A percentile compares a stretch with the other conserved stretches of the same genome.
Conservation (phyloP, 140 eudicot genomes). For the Flaveria floridana region DNA sequence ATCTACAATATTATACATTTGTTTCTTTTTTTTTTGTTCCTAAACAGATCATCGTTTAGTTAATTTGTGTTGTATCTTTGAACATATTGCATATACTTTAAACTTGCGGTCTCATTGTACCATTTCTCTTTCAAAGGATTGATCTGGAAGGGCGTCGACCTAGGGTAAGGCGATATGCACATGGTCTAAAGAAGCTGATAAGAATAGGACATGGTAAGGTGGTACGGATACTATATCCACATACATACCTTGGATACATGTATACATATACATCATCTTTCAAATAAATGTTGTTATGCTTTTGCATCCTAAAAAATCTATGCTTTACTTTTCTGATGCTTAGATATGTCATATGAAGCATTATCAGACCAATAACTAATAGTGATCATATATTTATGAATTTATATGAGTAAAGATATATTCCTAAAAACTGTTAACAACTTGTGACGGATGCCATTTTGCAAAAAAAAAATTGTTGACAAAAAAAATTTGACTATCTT, state of each 20-base stretch:
- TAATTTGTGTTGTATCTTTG: constrained; percentile 1
- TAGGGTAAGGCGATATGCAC: constrained; percentile 80
- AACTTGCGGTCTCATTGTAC: constrained; percentile 11
- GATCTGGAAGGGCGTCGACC: constrained; percentile 89
- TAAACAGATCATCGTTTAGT: neutral
- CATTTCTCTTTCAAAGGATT: constrained; percentile 53
- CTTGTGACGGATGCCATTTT: neutral
- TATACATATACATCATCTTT: neutral
- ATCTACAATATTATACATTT: neutral
- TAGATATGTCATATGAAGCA: neutral
- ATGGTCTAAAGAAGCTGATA: constrained; percentile 74
- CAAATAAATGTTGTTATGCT: neutral
- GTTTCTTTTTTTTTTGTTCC: neutral
- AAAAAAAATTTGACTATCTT: neutral
- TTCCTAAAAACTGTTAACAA: neutral
- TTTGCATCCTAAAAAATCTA: neutral
- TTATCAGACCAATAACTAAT: neutral
- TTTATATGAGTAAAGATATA: neutral
- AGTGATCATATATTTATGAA: neutral
- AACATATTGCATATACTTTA: constrained; percentile 14
- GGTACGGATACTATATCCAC: constrained; percentile 8
- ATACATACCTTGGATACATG: neutral
- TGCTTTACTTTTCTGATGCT: neutral
- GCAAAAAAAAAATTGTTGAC: too few species aligned
- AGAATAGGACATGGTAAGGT: constrained; percentile 91